phyloP scores from a whole-genome alignment of 164 flowering plant genomes.

The Cinnamomum chago region DNA sequence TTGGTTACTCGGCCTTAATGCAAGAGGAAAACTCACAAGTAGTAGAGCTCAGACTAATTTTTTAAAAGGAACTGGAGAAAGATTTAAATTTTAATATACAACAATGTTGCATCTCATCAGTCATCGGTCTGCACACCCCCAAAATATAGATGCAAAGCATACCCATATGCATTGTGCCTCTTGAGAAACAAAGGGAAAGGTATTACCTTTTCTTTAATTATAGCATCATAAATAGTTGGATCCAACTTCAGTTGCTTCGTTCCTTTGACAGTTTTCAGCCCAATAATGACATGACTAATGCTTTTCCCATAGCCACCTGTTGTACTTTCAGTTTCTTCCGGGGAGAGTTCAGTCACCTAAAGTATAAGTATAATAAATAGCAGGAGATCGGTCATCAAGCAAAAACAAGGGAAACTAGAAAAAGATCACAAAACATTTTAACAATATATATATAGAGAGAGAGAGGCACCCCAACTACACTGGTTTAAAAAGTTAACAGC shows the following conservation, averaged over 20 bases:
- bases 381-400: conserved; percentile 1
- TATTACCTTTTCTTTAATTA: conserved; percentile 90
- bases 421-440: not conserved
- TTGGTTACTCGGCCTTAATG: not conserved
- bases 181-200: not conserved
- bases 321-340: conserved; percentile 91
- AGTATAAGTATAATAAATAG: conserved; percentile 1
- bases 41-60: no score
- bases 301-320: conserved; percentile 98
- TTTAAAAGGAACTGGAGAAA: no score
- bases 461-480: not conserved
- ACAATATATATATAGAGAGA: no score
- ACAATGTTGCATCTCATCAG: not conserved
- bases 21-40: not conserved
- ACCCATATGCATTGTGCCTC: not conserved
- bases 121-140: not conserved
- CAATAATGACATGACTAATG: conserved; percentile 91
- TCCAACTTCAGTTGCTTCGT: conserved; percentile 97
- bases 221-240: conserved; percentile 95
- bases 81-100: no score
- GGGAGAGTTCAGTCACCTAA: conserved; percentile 96
- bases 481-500: not conserved
- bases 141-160: not conserved
- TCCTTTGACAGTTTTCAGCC: conserved; percentile 94
- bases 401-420: not conserved